A percentile compares a stretch with the other conserved stretches of the same genome.
phyloP scores from a whole-genome alignment of 495 filamentous ascomycete species.

The Penicillium cataractarum region DNA sequence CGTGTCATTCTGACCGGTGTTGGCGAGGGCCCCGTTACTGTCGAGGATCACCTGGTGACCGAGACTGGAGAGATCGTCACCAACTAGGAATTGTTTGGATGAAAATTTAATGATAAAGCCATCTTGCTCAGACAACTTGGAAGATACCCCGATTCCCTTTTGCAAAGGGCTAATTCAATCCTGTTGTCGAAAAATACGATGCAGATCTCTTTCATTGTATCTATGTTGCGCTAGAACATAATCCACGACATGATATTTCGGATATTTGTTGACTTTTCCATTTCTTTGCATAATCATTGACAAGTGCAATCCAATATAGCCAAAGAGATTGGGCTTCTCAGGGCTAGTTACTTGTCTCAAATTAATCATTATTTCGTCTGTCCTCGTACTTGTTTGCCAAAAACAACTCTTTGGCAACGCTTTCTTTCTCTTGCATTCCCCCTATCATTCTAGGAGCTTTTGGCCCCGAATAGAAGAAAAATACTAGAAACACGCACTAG shows the following conservation, averaged over 20 bases:
- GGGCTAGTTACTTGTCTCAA: too few species aligned
- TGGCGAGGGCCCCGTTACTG: slow-evolving; percentile 82
- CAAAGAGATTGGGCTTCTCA: too few species aligned
- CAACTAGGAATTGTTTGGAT: slow-evolving; percentile 22
- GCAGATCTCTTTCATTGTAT: slow-evolving; percentile 24
- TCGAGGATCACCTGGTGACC: slow-evolving; percentile 75
- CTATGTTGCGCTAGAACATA: slow-evolving; percentile 25
- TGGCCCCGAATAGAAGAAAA: too few species aligned
- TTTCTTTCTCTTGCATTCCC: too few species aligned
- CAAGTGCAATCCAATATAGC: neutral
- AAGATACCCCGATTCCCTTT: slow-evolving; percentile 31
- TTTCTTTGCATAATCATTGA: neutral
- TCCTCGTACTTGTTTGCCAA: too few species aligned
- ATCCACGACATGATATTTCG: slow-evolving; percentile 9
- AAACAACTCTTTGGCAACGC: too few species aligned
- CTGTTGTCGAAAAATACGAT: slow-evolving; percentile 23
- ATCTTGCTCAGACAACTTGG: slow-evolving; percentile 19
- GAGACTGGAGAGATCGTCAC: slow-evolving; percentile 63
- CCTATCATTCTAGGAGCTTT: too few species aligned
- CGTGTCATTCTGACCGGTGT: slow-evolving; percentile 90
- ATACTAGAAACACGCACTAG: too few species aligned
- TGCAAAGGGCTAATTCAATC: slow-evolving; percentile 17
- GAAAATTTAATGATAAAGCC: slow-evolving; percentile 20
- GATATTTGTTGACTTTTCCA: neutral
- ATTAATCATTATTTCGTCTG: too few species aligned